These are phyloP conservation scores for Ustilago xerochloae DNA, from an alignment of 1,284 basidiomycete species.

Conservation along the genomic window DNA sequence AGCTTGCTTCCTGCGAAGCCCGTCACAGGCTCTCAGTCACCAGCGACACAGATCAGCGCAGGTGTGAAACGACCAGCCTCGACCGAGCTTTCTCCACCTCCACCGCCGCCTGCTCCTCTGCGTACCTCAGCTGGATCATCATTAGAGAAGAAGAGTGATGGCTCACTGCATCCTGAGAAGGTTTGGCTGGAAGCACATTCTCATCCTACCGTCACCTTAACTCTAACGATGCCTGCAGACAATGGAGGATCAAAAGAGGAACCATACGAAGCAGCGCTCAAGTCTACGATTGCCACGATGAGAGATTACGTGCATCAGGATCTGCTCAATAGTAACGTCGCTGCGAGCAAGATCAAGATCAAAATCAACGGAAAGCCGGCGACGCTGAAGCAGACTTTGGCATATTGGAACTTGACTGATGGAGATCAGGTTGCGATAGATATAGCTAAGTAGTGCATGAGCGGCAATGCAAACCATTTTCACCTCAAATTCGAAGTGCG, in stretches of 20 bases:
- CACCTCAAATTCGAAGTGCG: not conserved
- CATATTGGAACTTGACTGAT: conserved; percentile 62
- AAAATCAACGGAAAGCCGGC: conserved; percentile 53
- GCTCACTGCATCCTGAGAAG: conserved; percentile 50
- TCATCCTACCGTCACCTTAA: conserved; percentile 46
- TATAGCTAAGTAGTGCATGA: conserved; percentile 37
- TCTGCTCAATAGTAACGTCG: conserved; percentile 50
- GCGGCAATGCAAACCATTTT: not conserved
- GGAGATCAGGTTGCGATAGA: conserved; percentile 54
- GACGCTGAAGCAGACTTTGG: conserved; percentile 64
- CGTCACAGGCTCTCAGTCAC: not conserved
- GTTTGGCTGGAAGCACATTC: conserved; percentile 58
- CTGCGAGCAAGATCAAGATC: conserved; percentile 62
- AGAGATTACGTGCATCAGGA: conserved; percentile 61
- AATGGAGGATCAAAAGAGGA: conserved; percentile 20
- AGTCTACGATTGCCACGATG: conserved; percentile 54
- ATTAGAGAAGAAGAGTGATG: conserved; percentile 37
- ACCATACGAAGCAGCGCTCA: conserved; percentile 53
- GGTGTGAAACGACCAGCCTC: conserved; percentile 35
- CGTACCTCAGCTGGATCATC: not conserved
- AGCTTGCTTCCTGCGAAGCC: conserved; percentile 33
- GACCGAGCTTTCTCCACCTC: conserved; percentile 29
- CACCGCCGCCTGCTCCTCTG: conserved; percentile 21
- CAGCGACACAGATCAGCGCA: not conserved
- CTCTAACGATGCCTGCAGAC: conserved; percentile 46